Conservation (phyloP, 768 basidiomycete genomes). For the Pleurotus tuber-regium region DNA sequence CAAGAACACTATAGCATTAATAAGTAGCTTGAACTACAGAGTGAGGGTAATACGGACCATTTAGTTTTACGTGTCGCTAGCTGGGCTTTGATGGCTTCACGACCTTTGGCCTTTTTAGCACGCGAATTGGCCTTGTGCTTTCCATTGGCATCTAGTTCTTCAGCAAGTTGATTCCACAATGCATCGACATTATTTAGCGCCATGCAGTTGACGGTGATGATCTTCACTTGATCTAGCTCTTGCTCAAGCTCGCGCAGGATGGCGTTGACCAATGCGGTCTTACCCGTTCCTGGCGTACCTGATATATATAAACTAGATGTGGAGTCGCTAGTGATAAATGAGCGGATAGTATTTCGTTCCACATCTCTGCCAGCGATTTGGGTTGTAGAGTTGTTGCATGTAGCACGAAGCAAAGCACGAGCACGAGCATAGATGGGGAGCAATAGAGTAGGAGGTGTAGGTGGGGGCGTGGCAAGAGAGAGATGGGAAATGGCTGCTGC, state of each 20-base stretch:
- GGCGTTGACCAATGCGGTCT: slow-evolving; percentile 80
- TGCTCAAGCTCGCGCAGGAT: slow-evolving; percentile 47
- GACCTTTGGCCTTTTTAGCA: slow-evolving; percentile 42
- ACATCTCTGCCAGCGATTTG: slow-evolving; percentile 65
- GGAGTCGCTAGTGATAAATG: slow-evolving; percentile 49
- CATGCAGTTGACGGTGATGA: slow-evolving; percentile 78
- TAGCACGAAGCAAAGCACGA: slow-evolving; percentile 69
- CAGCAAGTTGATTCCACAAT: slow-evolving; percentile 67
- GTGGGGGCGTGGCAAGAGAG: slow-evolving; percentile 56
- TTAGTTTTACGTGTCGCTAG: slow-evolving; percentile 43
- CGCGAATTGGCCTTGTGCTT: slow-evolving; percentile 31
- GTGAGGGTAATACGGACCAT: slow-evolving; percentile 40
- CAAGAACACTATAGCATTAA: slow-evolving; percentile 51
- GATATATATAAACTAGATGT: slow-evolving; percentile 74
- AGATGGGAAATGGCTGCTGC: slow-evolving; percentile 39
- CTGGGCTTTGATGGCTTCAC: slow-evolving; percentile 45
- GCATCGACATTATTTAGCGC: slow-evolving; percentile 62
- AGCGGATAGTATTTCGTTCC: slow-evolving; percentile 56
- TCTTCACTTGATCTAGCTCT: slow-evolving; percentile 33
- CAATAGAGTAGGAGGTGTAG: slow-evolving; percentile 51
- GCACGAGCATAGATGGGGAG: slow-evolving; percentile 55
- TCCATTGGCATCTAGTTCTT: slow-evolving; percentile 42
- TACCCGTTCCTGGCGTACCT: slow-evolving; percentile 90
- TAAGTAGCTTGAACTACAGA: slow-evolving; percentile 15
- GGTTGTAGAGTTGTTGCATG: slow-evolving; percentile 50